These are phyloP conservation scores for Coemansia erecta DNA, from an alignment of 192 early-diverging fungal genomes.

Conservation along the genomic window DNA sequence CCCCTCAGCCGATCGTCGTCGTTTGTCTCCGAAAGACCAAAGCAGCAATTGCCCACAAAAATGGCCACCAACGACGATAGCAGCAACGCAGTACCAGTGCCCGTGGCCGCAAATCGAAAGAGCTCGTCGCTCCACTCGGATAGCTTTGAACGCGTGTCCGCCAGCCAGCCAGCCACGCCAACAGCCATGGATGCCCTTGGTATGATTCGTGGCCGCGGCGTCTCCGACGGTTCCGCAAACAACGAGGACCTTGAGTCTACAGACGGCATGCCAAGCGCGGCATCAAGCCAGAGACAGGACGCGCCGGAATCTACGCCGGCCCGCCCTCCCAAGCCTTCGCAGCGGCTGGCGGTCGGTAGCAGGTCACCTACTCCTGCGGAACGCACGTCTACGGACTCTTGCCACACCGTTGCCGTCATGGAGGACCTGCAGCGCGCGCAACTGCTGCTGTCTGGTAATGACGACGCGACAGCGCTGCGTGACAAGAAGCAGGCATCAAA, in stretches of 20 bases:
- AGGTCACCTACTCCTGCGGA: slow-evolving; percentile 31
- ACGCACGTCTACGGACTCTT: slow-evolving; percentile 41
- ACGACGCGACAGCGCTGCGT: not conserved
- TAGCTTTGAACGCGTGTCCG: slow-evolving; percentile 1
- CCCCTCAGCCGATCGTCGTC: slow-evolving; percentile 17
- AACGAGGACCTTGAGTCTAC: not conserved
- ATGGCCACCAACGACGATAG: not conserved
- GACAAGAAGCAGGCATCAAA: not conserved
- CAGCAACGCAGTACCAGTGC: too few relatives aligned
- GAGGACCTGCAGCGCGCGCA: slow-evolving; percentile 26
- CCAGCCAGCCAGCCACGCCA: slow-evolving; percentile 19
- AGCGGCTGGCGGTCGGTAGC: slow-evolving; percentile 19
- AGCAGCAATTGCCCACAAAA: not conserved
- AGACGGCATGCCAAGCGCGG: not conserved
- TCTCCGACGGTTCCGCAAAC: not conserved
- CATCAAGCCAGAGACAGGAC: not conserved
- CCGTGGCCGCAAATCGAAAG: too few relatives aligned
- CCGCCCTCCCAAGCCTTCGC: slow-evolving; percentile 7
- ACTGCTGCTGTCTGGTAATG: not conserved
- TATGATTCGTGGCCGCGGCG: not conserved
- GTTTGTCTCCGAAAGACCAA: not conserved
- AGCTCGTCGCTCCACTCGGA: too few relatives aligned
- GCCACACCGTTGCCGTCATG: slow-evolving; percentile 45
- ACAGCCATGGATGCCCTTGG: not conserved
- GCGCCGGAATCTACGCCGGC: not conserved